phyloP scores from a whole-genome alignment of 2,329 filamentous ascomycete species.

The Xylariaceae sp. region DNA sequence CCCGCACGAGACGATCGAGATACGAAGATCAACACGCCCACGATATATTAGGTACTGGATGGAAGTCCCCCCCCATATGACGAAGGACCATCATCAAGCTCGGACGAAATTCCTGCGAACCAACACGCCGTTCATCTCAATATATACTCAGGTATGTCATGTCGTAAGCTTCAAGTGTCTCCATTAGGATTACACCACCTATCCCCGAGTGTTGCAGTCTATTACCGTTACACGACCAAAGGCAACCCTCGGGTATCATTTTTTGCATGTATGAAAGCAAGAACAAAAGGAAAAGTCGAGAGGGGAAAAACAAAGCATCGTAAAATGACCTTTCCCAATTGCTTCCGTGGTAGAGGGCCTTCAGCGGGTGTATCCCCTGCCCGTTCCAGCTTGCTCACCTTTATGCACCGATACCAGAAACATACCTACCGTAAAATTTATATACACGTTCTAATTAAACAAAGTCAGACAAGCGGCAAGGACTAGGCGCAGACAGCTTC shows the following conservation, averaged over 20 bases:
- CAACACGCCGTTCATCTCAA: constrained; percentile 1
- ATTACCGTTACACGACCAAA: constrained; percentile 29
- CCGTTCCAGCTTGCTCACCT: constrained; percentile 16
- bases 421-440: constrained; percentile 16
- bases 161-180: constrained; percentile 1
- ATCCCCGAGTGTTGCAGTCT: constrained; percentile 15
- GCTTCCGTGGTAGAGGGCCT: constrained; percentile 16
- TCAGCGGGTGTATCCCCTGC: constrained; percentile 3
- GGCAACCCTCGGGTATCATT: constrained; percentile 31
- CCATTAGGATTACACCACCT: constrained; percentile 19
- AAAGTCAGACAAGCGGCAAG: constrained; percentile 3
- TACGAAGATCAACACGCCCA: no score
- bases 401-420: constrained; percentile 18
- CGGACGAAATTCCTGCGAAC: not conserved
- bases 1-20: no score
- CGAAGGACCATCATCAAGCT: no score
- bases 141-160: not conserved
- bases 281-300: not conserved
- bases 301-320: constrained; percentile 8
- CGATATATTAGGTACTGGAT: no score
- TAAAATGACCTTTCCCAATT: constrained; percentile 19
- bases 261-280: not conserved
- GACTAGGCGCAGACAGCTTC: not conserved
- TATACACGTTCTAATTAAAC: constrained; percentile 11
- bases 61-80: no score